These are phyloP conservation scores for Sordaria brevicollis DNA, from an alignment of 495 filamentous ascomycete genomes.

Conservation along the genomic window DNA sequence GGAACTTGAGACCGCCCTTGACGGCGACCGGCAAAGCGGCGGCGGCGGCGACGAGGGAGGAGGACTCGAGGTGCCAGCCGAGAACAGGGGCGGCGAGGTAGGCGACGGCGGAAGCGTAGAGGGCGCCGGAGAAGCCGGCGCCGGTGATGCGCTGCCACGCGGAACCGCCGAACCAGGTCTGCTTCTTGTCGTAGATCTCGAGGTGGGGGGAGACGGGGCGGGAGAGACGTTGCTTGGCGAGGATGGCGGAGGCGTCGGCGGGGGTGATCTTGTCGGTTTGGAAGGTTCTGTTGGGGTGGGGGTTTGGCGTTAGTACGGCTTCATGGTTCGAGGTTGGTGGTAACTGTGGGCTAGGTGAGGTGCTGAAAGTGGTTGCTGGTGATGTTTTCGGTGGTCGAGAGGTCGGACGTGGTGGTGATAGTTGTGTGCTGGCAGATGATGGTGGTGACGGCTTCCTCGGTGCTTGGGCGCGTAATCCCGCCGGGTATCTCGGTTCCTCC, in stretches of 20 bases:
- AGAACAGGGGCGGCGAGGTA: conserved; percentile 75
- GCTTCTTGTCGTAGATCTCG: conserved; percentile 74
- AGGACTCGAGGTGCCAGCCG: conserved; percentile 79
- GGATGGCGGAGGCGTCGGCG: conserved; percentile 56
- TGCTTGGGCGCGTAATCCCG: background rate
- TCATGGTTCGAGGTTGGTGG: background rate
- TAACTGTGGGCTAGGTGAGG: background rate
- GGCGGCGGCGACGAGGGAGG: conserved; percentile 67
- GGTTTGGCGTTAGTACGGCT: background rate
- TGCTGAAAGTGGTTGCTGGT: background rate
- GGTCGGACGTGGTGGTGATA: background rate
- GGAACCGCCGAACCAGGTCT: conserved; percentile 69
- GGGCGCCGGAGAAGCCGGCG: conserved; percentile 51
- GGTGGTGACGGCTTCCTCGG: background rate
- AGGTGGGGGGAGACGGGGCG: conserved; percentile 89
- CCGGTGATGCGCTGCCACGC: conserved; percentile 76
- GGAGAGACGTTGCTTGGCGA: conserved; percentile 69
- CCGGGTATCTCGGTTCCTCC: background rate
- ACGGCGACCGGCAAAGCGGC: conserved; percentile 56
- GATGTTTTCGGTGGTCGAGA: background rate
- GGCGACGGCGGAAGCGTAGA: conserved; percentile 75
- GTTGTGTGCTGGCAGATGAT: background rate
- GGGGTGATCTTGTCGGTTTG: conserved; percentile 49
- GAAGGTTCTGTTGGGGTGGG: conserved; percentile 32
- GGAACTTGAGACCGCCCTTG: conserved; percentile 64